A percentile compares a stretch with the other conserved stretches of the same genome.
These are phyloP conservation scores for Aeschynomene evenia DNA, from an alignment of 306 rosid species.

Conservation along the genomic window DNA sequence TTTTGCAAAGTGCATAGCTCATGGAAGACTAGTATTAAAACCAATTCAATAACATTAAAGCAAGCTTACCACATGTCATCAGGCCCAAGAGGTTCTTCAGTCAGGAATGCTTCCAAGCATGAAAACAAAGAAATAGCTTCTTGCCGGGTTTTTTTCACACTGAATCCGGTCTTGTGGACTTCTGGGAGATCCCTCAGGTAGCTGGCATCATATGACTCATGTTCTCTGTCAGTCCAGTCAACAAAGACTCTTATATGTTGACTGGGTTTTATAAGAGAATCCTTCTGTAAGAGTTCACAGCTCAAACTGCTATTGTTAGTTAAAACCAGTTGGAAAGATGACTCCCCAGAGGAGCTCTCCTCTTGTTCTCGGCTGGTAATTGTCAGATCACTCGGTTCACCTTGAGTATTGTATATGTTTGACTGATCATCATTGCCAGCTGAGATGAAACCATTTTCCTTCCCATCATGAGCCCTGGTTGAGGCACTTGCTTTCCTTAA, in stretches of 20 bases:
- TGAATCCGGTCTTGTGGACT: conserved; percentile 71
- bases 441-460: conserved; percentile 73
- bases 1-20: conserved; percentile 6
- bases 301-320: conserved; percentile 48
- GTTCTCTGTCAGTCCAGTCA: conserved; percentile 83
- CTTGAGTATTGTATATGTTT: conserved; percentile 36
- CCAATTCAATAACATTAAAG: conserved; percentile 28
- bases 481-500: conserved; percentile 61
- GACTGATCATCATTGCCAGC: conserved; percentile 51
- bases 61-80: conserved; percentile 93
- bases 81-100: conserved; percentile 97
- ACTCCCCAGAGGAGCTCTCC: conserved; percentile 52
- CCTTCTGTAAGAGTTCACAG: conserved; percentile 67
- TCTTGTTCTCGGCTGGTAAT: conserved; percentile 42
- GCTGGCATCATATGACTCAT: conserved; percentile 65
- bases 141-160: conserved; percentile 82
- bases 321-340: conserved; percentile 64
- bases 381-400: conserved; percentile 36
- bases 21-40: conserved; percentile 19
- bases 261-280: conserved; percentile 49
- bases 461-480: conserved; percentile 51
- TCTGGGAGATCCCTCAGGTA: conserved; percentile 94
- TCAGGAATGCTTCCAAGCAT: conserved; percentile 95
- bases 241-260: conserved; percentile 53
- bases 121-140: conserved; percentile 95